phyloP scores from a whole-genome alignment of 306 rosid species.

The Lotus japonicus region DNA sequence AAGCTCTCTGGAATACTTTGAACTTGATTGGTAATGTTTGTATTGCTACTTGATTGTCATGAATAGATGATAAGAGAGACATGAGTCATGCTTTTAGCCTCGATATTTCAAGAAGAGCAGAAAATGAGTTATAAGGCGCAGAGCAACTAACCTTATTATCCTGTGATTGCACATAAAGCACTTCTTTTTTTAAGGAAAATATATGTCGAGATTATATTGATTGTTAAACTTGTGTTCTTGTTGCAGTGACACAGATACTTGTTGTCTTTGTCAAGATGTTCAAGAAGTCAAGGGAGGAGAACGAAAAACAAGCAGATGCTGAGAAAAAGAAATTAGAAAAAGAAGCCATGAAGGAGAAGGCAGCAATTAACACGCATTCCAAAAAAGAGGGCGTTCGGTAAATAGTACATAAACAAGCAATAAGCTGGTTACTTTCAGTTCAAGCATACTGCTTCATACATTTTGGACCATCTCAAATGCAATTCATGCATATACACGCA shows the following conservation, averaged over 20 bases:
- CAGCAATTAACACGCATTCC: constrained; percentile 29
- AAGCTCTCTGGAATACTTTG: no score
- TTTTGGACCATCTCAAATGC: constrained; percentile 10
- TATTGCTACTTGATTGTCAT: no score
- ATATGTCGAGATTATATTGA: background rate
- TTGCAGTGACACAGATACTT: constrained; percentile 91
- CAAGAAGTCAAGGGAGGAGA: constrained; percentile 92
- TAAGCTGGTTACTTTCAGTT: background rate
- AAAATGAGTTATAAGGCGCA: background rate
- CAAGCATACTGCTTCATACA: background rate
- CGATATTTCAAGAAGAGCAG: no score
- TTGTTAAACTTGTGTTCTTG: background rate
- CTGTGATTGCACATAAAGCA: background rate
- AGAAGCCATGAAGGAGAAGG: constrained; percentile 84
- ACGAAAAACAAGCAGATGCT: constrained; percentile 75
- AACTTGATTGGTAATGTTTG: no score
- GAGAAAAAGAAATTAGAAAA: constrained; percentile 84
- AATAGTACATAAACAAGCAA: constrained; percentile 20
- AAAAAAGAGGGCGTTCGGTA: constrained; percentile 37
- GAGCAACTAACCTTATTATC: background rate
- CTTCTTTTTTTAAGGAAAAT: background rate
- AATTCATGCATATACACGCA: constrained; percentile 5
- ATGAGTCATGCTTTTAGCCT: no score
- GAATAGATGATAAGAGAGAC: no score
- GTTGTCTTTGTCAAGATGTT: constrained; percentile 76